Conservation (phyloP, 176 grass and related monocot species). For the Saccharum spontaneum region DNA sequence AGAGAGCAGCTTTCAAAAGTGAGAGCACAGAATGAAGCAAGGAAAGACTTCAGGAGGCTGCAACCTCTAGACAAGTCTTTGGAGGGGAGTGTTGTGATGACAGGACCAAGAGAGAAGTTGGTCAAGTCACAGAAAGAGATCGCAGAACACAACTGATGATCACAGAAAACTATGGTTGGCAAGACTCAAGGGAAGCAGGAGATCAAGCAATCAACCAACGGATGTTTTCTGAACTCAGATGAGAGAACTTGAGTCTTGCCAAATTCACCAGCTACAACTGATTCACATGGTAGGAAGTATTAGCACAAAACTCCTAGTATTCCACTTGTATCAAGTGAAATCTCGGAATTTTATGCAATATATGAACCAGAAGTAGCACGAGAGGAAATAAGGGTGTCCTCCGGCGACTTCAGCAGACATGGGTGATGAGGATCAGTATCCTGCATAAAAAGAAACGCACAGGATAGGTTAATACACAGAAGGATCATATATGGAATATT, state of each 20-base stretch:
- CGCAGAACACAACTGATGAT: not conserved
- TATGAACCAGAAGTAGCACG: constrained; percentile 78
- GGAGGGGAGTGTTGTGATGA: constrained; percentile 6
- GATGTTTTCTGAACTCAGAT: constrained; percentile 33
- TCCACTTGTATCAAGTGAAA: constrained; percentile 67
- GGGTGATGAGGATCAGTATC: constrained; percentile 43
- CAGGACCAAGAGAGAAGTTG: constrained; percentile 30
- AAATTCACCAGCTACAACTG: constrained; percentile 49
- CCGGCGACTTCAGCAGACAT: constrained; percentile 63
- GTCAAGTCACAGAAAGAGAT: constrained; percentile 19
- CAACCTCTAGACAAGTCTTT: constrained; percentile 11
- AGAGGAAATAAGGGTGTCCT: constrained; percentile 58
- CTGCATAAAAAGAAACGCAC: constrained; percentile 23
- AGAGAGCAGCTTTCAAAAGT: not conserved
- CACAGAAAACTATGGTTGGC: constrained; percentile 28
- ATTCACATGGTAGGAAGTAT: constrained; percentile 65
- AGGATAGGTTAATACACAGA: not conserved
- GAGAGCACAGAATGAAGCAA: constrained; percentile 17
- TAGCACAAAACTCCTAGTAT: constrained; percentile 47
- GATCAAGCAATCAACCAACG: constrained; percentile 7
- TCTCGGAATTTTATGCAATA: constrained; percentile 67
- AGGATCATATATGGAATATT: not conserved
- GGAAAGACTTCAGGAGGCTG: constrained; percentile 33
- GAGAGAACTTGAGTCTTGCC: constrained; percentile 58
- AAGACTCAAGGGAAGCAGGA: constrained; percentile 51